Percentiles rank a stretch among this genome's conserved stretches.
phyloP scores from a whole-genome alignment of 352 stramenopile species.

The Pythium diclinum region DNA sequence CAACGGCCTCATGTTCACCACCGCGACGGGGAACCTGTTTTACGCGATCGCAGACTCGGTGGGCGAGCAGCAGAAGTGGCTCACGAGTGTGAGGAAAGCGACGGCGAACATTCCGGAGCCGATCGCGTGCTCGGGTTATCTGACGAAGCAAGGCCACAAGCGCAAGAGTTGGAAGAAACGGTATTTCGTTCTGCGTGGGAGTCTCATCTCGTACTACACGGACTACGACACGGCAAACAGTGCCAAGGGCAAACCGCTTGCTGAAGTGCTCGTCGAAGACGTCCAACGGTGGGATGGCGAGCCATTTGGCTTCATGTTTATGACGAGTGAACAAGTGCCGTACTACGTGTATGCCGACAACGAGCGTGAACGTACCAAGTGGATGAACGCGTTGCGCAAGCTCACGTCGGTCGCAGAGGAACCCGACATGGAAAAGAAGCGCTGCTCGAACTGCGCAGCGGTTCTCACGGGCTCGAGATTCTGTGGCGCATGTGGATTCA shows the following conservation, averaged over 20 bases:
- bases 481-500: slow-evolving; percentile 85
- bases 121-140: slow-evolving; percentile 77
- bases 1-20: slow-evolving; percentile 86
- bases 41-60: slow-evolving; percentile 76
- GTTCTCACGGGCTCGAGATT: slow-evolving; percentile 86
- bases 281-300: slow-evolving; percentile 85
- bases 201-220: slow-evolving; percentile 73
- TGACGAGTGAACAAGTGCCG: slow-evolving; percentile 85
- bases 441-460: slow-evolving; percentile 77
- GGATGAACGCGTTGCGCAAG: slow-evolving; percentile 85
- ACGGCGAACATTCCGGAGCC: slow-evolving; percentile 70
- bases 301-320: slow-evolving; percentile 88
- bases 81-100: slow-evolving; percentile 66
- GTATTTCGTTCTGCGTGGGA: slow-evolving; percentile 85
- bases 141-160: slow-evolving; percentile 89
- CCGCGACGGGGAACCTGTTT: slow-evolving; percentile 79
- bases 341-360: slow-evolving; percentile 91
- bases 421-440: slow-evolving; percentile 75
- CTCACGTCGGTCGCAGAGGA: slow-evolving; percentile 68
- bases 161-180: slow-evolving; percentile 91
- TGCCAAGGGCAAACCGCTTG: slow-evolving; percentile 70
- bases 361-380: slow-evolving; percentile 83
- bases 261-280: slow-evolving; percentile 81
- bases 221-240: slow-evolving; percentile 87
- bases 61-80: slow-evolving; percentile 83